These are phyloP conservation scores for Pseudogymnoascus sp. DNA, from an alignment of 2,329 filamentous ascomycete genomes.

Conservation along the genomic window DNA sequence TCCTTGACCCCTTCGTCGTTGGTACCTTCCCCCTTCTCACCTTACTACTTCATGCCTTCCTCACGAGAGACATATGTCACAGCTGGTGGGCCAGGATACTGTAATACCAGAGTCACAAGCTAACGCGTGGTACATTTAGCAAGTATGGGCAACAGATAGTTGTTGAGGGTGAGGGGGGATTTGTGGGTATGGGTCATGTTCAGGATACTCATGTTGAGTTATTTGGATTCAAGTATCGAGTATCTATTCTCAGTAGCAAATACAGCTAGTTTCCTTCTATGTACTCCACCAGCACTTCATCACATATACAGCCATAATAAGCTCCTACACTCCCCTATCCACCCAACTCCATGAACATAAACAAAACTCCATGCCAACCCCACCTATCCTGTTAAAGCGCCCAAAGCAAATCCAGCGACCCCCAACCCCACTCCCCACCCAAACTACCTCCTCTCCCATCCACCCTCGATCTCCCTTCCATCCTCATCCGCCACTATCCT, in stretches of 20 bases:
- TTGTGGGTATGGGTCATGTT: neutral
- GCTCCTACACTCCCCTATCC: neutral
- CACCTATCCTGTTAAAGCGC: neutral
- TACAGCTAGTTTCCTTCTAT: neutral
- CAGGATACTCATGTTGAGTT: neutral
- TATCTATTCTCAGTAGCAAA: neutral
- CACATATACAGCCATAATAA: slow-evolving; percentile 4
- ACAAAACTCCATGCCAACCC: neutral
- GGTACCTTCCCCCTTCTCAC: neutral
- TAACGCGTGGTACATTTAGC: neutral
- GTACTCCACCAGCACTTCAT: neutral
- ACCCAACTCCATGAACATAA: neutral
- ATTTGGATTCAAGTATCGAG: neutral
- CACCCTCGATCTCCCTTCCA: slow-evolving; percentile 8
- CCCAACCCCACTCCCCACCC: no score
- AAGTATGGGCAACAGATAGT: no score
- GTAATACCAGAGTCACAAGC: neutral
- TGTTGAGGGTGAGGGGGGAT: neutral
- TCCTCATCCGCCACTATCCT: neutral
- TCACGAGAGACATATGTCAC: neutral
- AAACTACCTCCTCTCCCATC: neutral
- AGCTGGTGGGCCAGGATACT: neutral
- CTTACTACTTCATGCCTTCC: neutral
- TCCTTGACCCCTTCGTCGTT: neutral
- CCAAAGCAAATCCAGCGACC: neutral